phyloP scores from a whole-genome alignment of 163 green algal species.

The Chloromonas sp. region DNA sequence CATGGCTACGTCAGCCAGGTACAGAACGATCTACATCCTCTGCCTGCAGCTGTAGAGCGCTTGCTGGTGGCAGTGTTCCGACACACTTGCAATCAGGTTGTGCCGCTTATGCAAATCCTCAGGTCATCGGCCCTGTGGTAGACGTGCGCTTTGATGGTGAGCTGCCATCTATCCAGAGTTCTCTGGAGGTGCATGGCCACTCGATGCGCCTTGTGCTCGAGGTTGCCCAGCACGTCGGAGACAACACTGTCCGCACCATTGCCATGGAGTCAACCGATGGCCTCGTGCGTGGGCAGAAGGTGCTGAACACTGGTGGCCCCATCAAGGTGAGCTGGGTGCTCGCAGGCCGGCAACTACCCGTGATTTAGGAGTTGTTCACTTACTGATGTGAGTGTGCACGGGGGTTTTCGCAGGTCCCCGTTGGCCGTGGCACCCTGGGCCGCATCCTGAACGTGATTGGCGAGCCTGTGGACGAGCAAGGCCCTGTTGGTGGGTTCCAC shows the following conservation, averaged over 20 bases:
- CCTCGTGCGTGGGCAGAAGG: constrained; percentile 85
- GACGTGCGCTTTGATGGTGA: constrained; percentile 96
- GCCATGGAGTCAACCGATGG: constrained; percentile 99
- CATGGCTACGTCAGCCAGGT: constrained; percentile 46
- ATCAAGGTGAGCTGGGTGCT: constrained; percentile 71
- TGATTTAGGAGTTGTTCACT: not conserved
- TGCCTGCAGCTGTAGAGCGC: not conserved
- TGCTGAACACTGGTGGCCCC: constrained; percentile 87
- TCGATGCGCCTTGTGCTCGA: constrained; percentile 93
- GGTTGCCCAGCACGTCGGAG: constrained; percentile 95
- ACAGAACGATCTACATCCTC: not conserved
- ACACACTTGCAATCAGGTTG: not conserved
- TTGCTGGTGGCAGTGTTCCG: too few relatives aligned
- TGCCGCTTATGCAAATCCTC: not conserved
- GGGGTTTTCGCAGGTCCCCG: constrained; percentile 74
- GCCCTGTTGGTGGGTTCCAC: constrained; percentile 78
- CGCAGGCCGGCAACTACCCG: too few relatives aligned
- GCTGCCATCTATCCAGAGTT: constrained; percentile 86
- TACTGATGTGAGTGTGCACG: constrained; percentile 4
- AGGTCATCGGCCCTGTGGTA: constrained; percentile 97
- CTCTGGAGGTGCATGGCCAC: constrained; percentile 89
- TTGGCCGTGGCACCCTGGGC: constrained; percentile 93
- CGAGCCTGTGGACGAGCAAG: constrained; percentile 96
- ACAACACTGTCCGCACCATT: constrained; percentile 97
- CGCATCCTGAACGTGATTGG: constrained; percentile 99